phyloP scores from a whole-genome alignment of 164 flowering plant species.

The Vitis riparia region DNA sequence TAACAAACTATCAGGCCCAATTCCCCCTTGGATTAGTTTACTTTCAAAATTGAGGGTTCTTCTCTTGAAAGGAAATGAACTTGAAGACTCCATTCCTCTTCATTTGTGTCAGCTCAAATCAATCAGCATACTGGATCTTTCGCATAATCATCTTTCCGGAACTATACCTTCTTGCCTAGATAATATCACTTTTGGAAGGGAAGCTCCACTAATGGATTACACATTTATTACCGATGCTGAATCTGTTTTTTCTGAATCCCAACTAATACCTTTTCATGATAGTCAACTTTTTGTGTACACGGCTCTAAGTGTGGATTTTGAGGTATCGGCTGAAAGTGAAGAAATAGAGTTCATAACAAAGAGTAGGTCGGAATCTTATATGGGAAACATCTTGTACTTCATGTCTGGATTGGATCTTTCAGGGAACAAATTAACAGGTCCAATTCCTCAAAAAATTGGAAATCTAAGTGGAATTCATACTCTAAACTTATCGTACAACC shows the following conservation, averaged over 20 bases:
- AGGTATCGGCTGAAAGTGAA: background rate
- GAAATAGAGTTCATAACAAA: constrained; percentile 19
- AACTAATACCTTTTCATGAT: background rate
- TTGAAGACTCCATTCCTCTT: background rate
- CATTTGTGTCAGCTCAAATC: background rate
- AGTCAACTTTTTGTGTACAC: too few species aligned
- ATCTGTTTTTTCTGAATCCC: background rate
- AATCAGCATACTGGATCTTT: background rate
- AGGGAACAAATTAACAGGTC: constrained; percentile 14
- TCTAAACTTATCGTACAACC: constrained; percentile 23
- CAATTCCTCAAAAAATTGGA: constrained; percentile 25
- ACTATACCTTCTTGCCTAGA: constrained; percentile 15
- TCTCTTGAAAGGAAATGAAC: background rate
- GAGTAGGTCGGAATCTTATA: constrained; percentile 3
- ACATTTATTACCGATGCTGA: background rate
- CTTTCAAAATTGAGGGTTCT: background rate
- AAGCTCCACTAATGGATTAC: background rate
- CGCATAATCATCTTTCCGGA: constrained; percentile 13
- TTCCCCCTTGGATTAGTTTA: background rate
- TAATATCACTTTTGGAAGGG: background rate
- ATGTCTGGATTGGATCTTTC: constrained; percentile 29
- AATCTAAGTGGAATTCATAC: constrained; percentile 1
- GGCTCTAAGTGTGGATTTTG: background rate
- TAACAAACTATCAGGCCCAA: background rate
- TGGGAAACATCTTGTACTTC: background rate